Evolutionary conservation across 169 alveolate genomes (phyloP).

Genomic region (Plasmodium malariae): DNA sequence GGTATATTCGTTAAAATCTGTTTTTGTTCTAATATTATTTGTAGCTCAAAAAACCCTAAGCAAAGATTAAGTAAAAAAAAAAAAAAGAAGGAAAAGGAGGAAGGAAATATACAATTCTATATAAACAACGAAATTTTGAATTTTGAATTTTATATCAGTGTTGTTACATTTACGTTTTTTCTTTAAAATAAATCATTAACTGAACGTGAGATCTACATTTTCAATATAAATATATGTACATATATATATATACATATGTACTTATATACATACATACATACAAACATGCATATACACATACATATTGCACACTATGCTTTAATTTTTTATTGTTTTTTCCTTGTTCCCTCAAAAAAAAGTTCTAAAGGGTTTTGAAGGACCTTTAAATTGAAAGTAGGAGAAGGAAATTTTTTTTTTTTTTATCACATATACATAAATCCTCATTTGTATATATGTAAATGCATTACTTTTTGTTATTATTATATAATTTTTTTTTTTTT

Average conservation of each 20-base stretch:
- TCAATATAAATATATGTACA: too few species aligned
- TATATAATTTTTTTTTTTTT: slow-evolving; percentile 7
- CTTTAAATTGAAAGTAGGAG: slow-evolving; percentile 21
- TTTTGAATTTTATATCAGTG: too few species aligned
- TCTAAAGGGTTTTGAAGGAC: slow-evolving; percentile 69
- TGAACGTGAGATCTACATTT: too few species aligned
- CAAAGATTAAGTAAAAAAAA: slow-evolving; percentile 27
- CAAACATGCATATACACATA: too few species aligned
- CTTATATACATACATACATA: too few species aligned
- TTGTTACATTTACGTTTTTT: too few species aligned
- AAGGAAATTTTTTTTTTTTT: not conserved
- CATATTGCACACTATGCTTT: too few species aligned
- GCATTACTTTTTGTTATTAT: not conserved
- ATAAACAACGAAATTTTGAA: not conserved
- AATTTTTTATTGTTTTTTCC: slow-evolving; percentile 4
- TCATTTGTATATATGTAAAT: not conserved
- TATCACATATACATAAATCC: not conserved
- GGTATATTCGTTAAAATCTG: not conserved
- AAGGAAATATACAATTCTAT: not conserved
- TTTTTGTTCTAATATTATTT: slow-evolving; percentile 5
- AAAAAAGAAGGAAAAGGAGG: not conserved
- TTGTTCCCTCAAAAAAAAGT: slow-evolving; percentile 18
- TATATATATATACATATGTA: too few species aligned
- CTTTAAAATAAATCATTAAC: too few species aligned
- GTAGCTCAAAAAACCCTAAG: slow-evolving; percentile 21